Evolutionary conservation across 768 basidiomycete genomes (phyloP).

Genomic region (Trametes villosa): DNA sequence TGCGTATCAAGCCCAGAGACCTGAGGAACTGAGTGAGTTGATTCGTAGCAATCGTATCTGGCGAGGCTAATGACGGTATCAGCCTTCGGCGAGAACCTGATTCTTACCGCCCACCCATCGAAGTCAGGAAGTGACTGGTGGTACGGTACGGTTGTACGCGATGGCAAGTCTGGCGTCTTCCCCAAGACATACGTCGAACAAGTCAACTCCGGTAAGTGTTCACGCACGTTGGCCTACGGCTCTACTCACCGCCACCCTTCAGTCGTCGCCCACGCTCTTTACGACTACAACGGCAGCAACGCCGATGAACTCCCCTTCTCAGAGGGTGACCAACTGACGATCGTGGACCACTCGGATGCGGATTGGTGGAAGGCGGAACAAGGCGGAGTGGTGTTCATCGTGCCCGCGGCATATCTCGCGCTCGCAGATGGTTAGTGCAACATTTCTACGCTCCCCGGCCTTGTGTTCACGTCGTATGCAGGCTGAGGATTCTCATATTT

Average conservation of each 20-base stretch:
- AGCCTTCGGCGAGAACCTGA: slow-evolving; percentile 83
- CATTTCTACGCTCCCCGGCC: slow-evolving; percentile 55
- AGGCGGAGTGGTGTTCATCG: slow-evolving; percentile 83
- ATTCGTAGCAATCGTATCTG: background rate
- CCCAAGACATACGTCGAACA: slow-evolving; percentile 86
- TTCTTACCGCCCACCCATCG: slow-evolving; percentile 83
- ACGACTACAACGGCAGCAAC: slow-evolving; percentile 70
- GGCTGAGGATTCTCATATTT: slow-evolving; percentile 80
- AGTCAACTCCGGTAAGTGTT: slow-evolving; percentile 63
- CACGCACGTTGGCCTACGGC: background rate
- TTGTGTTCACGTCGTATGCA: slow-evolving; percentile 64
- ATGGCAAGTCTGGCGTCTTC: slow-evolving; percentile 82
- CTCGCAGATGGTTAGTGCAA: slow-evolving; percentile 85
- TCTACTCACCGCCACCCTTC: slow-evolving; percentile 9
- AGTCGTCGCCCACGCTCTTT: slow-evolving; percentile 80
- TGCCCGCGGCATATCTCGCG: slow-evolving; percentile 92
- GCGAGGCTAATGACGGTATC: slow-evolving; percentile 1
- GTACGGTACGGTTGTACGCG: slow-evolving; percentile 74
- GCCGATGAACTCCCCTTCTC: slow-evolving; percentile 85
- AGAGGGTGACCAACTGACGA: slow-evolving; percentile 76
- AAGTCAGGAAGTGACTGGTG: slow-evolving; percentile 91
- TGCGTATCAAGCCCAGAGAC: slow-evolving; percentile 82
- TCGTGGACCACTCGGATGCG: slow-evolving; percentile 82
- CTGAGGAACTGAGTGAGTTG: slow-evolving; percentile 83
- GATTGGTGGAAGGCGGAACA: slow-evolving; percentile 98